Evolutionary conservation across 2,329 filamentous ascomycete species (phyloP).

Genomic region (Aspergillus vadensis): DNA sequence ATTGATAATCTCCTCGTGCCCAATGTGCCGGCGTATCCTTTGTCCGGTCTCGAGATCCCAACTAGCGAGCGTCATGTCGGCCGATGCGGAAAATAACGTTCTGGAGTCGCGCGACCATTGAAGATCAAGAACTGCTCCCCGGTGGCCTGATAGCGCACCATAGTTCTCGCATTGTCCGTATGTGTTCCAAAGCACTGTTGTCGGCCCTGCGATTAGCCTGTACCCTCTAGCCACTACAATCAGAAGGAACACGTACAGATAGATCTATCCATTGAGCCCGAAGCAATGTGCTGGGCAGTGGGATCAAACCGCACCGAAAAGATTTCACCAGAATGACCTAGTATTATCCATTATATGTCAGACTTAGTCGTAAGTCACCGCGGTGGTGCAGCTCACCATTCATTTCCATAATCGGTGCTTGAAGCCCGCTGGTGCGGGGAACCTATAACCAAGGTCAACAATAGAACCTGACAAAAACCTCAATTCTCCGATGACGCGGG

Average conservation of each 20-base stretch:
- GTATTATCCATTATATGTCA: constrained; percentile 11
- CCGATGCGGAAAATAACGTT: constrained; percentile 87
- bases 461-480: not conserved
- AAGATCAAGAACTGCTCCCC: constrained; percentile 84
- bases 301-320: constrained; percentile 90
- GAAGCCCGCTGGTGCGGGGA: constrained; percentile 76
- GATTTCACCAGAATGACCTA: constrained; percentile 74
- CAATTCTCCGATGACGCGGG: not conserved
- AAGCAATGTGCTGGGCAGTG: constrained; percentile 84
- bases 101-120: constrained; percentile 96
- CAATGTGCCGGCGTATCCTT: constrained; percentile 85
- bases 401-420: constrained; percentile 92
- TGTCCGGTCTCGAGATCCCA: constrained; percentile 94
- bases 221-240: not conserved
- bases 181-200: constrained; percentile 84
- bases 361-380: not conserved
- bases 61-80: constrained; percentile 88
- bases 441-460: constrained; percentile 55
- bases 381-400: constrained; percentile 56
- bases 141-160: constrained; percentile 82
- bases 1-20: constrained; percentile 96
- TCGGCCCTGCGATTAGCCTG: not conserved
- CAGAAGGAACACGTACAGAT: constrained; percentile 64
- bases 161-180: constrained; percentile 95
- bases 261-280: constrained; percentile 90